Conservation (phyloP, 257 asterid species). For the Solanum tarijense region DNA sequence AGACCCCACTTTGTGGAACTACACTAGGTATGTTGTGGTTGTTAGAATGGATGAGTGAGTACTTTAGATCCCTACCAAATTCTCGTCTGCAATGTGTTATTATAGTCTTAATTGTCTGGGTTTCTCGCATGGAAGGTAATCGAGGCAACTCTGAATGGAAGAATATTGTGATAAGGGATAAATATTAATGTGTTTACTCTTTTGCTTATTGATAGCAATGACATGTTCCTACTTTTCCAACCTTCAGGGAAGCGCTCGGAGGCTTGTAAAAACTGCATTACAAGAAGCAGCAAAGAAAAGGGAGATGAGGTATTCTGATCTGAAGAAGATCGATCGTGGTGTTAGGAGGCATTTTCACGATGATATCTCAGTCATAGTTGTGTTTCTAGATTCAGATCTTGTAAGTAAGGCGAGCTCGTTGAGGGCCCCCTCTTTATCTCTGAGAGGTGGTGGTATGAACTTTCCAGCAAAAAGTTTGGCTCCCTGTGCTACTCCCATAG, state of each 20-base stretch:
- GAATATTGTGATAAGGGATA: neutral
- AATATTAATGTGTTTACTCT: neutral
- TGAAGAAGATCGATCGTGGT: conserved; percentile 43
- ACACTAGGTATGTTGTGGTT: neutral
- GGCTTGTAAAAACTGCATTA: conserved; percentile 37
- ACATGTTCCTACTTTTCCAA: neutral
- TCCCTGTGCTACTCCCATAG: conserved; percentile 14
- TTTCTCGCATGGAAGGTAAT: neutral
- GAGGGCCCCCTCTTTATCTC: conserved; percentile 23
- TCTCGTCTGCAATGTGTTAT: neutral
- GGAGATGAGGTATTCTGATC: conserved; percentile 49
- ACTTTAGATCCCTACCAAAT: neutral
- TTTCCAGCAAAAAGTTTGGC: conserved; percentile 27
- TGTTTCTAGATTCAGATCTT: conserved; percentile 25
- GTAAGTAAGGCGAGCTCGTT: conserved; percentile 32
- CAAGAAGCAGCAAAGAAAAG: conserved; percentile 49
- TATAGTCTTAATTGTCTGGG: neutral
- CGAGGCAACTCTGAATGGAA: neutral
- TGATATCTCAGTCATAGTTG: conserved; percentile 33
- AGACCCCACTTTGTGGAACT: neutral
- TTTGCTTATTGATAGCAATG: neutral
- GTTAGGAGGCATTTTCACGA: conserved; percentile 44
- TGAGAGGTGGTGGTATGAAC: conserved; percentile 28
- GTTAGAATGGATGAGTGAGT: neutral
- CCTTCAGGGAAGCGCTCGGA: conserved; percentile 36